Evolutionary conservation across 768 basidiomycete genomes (phyloP).

Genomic region (Suillus occidentalis): DNA sequence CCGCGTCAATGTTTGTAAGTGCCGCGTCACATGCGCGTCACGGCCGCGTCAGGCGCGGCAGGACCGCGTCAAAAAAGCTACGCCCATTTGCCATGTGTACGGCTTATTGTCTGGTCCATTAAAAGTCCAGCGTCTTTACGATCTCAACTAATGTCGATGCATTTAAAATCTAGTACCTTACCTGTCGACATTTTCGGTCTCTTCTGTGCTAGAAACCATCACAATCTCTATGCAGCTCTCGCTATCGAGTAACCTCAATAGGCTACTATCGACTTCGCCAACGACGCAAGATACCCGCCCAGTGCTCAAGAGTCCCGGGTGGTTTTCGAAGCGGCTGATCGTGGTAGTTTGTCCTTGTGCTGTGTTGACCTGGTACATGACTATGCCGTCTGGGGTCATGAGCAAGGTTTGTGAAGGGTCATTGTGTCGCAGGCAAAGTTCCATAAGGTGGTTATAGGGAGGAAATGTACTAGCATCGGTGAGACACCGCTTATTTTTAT

Average conservation of each 20-base stretch:
- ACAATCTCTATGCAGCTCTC: conserved; percentile 14
- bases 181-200: conserved; percentile 18
- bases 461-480: neutral
- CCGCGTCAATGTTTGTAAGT: too few relatives aligned
- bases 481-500: neutral
- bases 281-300: conserved; percentile 36
- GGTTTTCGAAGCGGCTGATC: conserved; percentile 25
- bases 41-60: too few relatives aligned
- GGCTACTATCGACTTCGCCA: conserved; percentile 32
- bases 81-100: conserved; percentile 43
- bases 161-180: conserved; percentile 12
- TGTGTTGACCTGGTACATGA: conserved; percentile 36
- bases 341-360: conserved; percentile 10
- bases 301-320: conserved; percentile 16
- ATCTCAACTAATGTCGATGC: neutral
- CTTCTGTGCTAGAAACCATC: conserved; percentile 13
- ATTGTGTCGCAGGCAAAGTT: conserved; percentile 28
- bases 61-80: too few relatives aligned
- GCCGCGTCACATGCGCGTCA: too few relatives aligned
- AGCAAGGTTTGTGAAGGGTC: conserved; percentile 39
- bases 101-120: conserved; percentile 33
- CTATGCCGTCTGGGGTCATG: conserved; percentile 33
- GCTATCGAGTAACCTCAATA: conserved; percentile 22
- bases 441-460: neutral
- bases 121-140: conserved; percentile 38